A percentile compares a stretch with the other conserved stretches of the same genome.
phyloP scores from a whole-genome alignment of 805 yeast genomes.

The Wickerhamomyces sydowiorum region DNA sequence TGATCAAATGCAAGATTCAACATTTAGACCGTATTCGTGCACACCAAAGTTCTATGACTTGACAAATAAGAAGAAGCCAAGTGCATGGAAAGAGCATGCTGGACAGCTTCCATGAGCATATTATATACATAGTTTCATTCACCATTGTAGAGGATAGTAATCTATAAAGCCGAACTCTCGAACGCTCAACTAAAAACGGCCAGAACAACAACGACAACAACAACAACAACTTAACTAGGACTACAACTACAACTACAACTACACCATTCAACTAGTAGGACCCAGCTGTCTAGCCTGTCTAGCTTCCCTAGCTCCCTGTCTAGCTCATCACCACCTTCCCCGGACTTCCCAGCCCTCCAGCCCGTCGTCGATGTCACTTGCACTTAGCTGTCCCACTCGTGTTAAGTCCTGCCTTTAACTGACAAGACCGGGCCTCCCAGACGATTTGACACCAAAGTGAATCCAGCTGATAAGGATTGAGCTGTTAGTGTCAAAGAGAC shows the following conservation, averaged over 20 bases:
- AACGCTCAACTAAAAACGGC: too few species aligned
- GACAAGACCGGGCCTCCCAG: neutral
- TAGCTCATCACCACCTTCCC: neutral
- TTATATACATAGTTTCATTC: too few species aligned
- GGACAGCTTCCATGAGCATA: too few species aligned
- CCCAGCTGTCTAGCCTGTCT: too few species aligned
- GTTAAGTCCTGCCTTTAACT: neutral
- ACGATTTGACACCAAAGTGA: neutral
- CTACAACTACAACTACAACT: too few species aligned
- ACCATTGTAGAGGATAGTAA: too few species aligned
- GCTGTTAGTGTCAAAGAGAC: too few species aligned
- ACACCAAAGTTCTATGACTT: conserved; percentile 53
- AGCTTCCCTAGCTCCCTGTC: too few species aligned
- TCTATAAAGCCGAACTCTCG: too few species aligned
- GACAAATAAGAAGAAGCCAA: conserved; percentile 50
- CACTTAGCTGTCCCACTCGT: neutral
- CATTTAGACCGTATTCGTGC: conserved; percentile 72
- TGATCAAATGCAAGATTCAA: conserved; percentile 58
- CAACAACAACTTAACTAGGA: too few species aligned
- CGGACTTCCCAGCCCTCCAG: neutral
- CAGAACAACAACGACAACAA: too few species aligned
- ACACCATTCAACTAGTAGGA: too few species aligned
- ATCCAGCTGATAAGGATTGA: neutral
- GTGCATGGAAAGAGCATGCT: conserved; percentile 58
- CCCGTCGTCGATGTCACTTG: neutral